A percentile compares a stretch with the other conserved stretches of the same genome.
Evolutionary conservation across 192 early-diverging fungal genomes (phyloP).

Genomic region (Backusella liffmaniae): DNA sequence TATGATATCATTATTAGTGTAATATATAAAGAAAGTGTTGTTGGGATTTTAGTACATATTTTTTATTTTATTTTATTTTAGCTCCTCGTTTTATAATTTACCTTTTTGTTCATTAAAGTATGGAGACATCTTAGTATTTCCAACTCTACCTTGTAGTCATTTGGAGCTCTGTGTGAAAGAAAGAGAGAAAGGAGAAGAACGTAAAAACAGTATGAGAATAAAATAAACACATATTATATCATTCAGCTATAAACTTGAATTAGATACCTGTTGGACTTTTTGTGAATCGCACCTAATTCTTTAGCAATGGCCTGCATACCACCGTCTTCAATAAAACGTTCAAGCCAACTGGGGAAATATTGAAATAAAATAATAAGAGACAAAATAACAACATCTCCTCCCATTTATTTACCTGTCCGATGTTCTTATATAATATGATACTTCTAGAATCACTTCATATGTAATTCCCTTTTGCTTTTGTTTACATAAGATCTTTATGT

Average conservation of each 20-base stretch:
- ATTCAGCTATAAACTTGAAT: not conserved
- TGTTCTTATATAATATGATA: slow-evolving; percentile 18
- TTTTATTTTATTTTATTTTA: not conserved
- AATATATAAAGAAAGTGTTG: not conserved
- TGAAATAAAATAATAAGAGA: not conserved
- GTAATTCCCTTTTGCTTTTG: slow-evolving; percentile 14
- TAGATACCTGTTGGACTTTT: slow-evolving; percentile 46
- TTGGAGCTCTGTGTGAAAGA: slow-evolving; percentile 35
- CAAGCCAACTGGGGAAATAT: slow-evolving; percentile 54
- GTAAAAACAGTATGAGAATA: not conserved
- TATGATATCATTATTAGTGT: not conserved
- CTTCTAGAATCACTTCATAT: slow-evolving; percentile 9
- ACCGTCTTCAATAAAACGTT: slow-evolving; percentile 72
- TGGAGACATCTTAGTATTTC: slow-evolving; percentile 78
- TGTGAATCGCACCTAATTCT: slow-evolving; percentile 61
- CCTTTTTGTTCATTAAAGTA: slow-evolving; percentile 64
- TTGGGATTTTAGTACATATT: slow-evolving; percentile 5
- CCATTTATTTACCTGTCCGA: slow-evolving; percentile 10
- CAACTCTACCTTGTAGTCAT: slow-evolving; percentile 70
- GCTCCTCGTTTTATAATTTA: slow-evolving; percentile 6
- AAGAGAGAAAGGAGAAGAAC: not conserved
- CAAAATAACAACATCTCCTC: not conserved
- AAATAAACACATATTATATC: not conserved
- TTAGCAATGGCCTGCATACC: slow-evolving; percentile 68
- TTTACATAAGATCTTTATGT: slow-evolving; percentile 11